Conservation (phyloP, 2,329 filamentous ascomycete genomes). For the Monilinia polystroma region DNA sequence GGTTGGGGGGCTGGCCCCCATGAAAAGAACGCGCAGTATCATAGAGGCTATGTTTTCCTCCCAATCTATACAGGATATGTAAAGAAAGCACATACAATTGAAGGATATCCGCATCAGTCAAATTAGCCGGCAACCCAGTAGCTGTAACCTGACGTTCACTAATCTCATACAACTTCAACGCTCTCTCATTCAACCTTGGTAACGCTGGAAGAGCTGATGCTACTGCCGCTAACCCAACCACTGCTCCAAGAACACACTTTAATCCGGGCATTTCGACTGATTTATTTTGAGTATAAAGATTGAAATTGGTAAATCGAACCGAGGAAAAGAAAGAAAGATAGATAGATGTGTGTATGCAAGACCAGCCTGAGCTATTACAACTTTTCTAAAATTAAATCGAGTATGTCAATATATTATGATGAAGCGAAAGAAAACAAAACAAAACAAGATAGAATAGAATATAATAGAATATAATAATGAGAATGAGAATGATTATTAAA, state of each 20-base stretch:
- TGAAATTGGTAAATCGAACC: background rate
- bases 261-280: conserved; percentile 37
- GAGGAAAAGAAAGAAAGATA: conserved; percentile 15
- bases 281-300: background rate
- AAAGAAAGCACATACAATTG: conserved; percentile 48
- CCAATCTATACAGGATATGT: background rate
- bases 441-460: conserved; percentile 17
- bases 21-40: background rate
- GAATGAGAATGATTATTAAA: conserved; percentile 26
- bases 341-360: conserved; percentile 31
- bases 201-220: conserved; percentile 36
- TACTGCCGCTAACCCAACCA: conserved; percentile 33
- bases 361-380: conserved; percentile 39
- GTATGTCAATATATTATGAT: conserved; percentile 20
- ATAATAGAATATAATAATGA: too few species aligned
- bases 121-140: conserved; percentile 41
- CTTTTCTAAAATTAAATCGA: background rate
- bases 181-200: conserved; percentile 34
- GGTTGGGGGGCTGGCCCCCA: background rate
- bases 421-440: conserved; percentile 27
- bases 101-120: conserved; percentile 52
- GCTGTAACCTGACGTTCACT: conserved; percentile 35
- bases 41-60: background rate
- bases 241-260: conserved; percentile 36
- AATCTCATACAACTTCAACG: conserved; percentile 34